Base-by-base conservation (phyloP, 257 asterid genomes). In the Solanum arcanum region DNA sequence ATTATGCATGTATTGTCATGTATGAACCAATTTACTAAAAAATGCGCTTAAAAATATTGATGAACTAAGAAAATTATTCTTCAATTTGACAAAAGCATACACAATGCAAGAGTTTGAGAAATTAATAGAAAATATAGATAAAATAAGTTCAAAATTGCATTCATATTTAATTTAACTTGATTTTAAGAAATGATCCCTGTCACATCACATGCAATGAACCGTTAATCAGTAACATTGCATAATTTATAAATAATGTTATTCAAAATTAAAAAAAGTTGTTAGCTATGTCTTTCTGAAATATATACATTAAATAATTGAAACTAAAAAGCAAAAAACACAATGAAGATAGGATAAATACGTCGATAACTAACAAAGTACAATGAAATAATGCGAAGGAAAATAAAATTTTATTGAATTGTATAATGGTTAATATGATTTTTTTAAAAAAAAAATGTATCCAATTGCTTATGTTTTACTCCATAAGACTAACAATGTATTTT, bases 401-500 rank as follows among this genome's bases (percentile, higher is more conserved):
- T 52, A 52, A 52, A 52, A 21, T 52, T 52, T 52, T 52, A 9
- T 52, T 10, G 62, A 52, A 52, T 52, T 10, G 0, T 52, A 52
- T 52, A 0, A 18, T 52, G 0, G 62, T 16, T 52, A 16, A 52
- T 52, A 18, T 52, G 62, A 52, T 52, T 0, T 52, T 52, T 52
- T 12, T 46, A 0, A 1, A 27, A 0, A 1, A 13, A 13, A 47
- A 13, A 13, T 47, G 8, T 47, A 52, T 52, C 62, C 10, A 52
- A 9, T 52, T 16, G 0, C 9, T 16, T 52, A 52, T 52, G 62
- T 52, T 52, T 52, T 52, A 52, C 62, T 0, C 3, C 62, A 52
- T 0, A 52, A 52, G 62, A 52, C 62, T 52, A 52, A 52, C 10
- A 52, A 52, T 52, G 62, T 52, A 35, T 35, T 35, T 35, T 35